Conservation (phyloP, 768 basidiomycete species). For the Hericium alpestre region DNA sequence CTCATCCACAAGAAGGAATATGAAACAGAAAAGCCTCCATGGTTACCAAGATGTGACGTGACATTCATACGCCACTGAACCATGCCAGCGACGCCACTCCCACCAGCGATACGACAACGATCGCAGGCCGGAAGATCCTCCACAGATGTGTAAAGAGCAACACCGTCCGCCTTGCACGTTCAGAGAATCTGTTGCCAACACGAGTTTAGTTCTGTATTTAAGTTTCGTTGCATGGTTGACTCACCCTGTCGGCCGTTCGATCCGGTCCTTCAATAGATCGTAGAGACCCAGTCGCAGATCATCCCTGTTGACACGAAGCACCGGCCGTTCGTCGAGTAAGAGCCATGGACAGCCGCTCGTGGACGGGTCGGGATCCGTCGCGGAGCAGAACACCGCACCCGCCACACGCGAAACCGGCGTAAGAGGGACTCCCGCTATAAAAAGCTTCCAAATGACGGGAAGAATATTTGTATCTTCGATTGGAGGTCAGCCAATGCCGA, state of each 20-base stretch:
- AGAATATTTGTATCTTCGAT: slow-evolving; percentile 17
- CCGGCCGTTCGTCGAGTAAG: slow-evolving; percentile 20
- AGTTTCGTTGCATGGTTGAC: background rate
- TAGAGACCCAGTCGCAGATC: slow-evolving; percentile 18
- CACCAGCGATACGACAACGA: no score
- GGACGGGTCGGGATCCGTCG: slow-evolving; percentile 16
- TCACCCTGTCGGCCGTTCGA: slow-evolving; percentile 1
- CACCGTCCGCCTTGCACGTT: no score
- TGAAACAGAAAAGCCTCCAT: no score
- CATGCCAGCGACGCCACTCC: no score
- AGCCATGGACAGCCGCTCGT: slow-evolving; percentile 20
- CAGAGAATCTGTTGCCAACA: no score
- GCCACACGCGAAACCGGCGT: slow-evolving; percentile 22
- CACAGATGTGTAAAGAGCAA: no score
- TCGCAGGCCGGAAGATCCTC: no score
- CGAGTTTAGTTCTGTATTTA: no score
- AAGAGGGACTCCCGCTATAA: slow-evolving; percentile 21
- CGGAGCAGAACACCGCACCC: slow-evolving; percentile 20
- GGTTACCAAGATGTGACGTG: no score
- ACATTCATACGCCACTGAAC: no score
- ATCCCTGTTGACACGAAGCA: slow-evolving; percentile 16
- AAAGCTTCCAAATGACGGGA: slow-evolving; percentile 1
- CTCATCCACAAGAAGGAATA: no score
- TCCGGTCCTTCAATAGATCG: slow-evolving; percentile 11
- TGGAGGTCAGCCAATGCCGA: background rate